Evolutionary conservation across 2,329 filamentous ascomycete species (phyloP).

Genomic region (Rugonectria rugulosa): DNA sequence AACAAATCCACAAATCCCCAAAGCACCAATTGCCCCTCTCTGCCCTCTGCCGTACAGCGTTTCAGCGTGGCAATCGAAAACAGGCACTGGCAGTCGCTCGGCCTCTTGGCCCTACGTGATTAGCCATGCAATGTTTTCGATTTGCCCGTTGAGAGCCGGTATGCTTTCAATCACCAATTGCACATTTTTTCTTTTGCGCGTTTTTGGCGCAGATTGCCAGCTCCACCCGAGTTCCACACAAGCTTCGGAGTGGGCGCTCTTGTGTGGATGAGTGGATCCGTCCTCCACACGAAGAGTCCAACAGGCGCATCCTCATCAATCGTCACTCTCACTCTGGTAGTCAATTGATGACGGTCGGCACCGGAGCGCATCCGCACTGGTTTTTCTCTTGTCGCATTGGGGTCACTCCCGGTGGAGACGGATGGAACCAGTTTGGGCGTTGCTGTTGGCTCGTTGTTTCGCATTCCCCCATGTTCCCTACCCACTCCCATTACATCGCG

Average conservation of each 20-base stretch:
- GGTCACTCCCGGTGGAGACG: conserved; percentile 32
- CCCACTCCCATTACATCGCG: conserved; percentile 6
- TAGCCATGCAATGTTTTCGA: conserved; percentile 25
- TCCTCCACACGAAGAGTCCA: conserved; percentile 29
- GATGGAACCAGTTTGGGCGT: conserved; percentile 38
- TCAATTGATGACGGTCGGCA: conserved; percentile 22
- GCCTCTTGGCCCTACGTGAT: not conserved
- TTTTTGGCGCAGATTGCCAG: conserved; percentile 42
- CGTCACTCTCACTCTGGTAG: no score
- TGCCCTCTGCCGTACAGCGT: not conserved
- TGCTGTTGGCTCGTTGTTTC: conserved; percentile 25
- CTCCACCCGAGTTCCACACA: conserved; percentile 40
- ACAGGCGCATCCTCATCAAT: conserved; percentile 14
- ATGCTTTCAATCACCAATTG: conserved; percentile 26
- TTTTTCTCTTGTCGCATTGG: conserved; percentile 9
- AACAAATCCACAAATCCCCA: not conserved
- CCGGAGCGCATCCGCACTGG: conserved; percentile 17
- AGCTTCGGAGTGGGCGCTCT: conserved; percentile 34
- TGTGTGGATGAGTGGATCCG: conserved; percentile 37
- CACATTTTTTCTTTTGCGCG: conserved; percentile 32
- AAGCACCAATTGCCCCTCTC: not conserved
- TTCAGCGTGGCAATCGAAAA: conserved; percentile 7
- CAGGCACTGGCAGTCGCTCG: conserved; percentile 6
- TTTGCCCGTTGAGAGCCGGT: conserved; percentile 13
- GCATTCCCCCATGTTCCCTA: no score